Evolutionary conservation across 2,329 filamentous ascomycete species (phyloP).

Genomic region (Ceratocystis albifundus): DNA sequence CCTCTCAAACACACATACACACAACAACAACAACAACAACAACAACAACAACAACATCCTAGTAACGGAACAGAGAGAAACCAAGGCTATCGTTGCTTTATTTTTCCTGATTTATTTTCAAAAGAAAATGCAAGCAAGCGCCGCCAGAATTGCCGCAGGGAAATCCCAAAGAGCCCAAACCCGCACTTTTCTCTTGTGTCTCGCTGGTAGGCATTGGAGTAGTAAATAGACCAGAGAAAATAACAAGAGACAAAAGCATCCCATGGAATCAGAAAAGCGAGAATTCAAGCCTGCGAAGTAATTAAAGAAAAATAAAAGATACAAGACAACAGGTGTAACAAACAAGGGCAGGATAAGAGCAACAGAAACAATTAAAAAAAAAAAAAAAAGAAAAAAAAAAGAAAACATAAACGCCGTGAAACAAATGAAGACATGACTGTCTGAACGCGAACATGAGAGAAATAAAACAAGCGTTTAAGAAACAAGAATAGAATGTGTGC

Average conservation of each 20-base stretch:
- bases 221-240: not conserved
- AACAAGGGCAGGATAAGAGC: not conserved
- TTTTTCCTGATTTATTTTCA: not conserved
- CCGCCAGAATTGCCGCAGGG: not conserved
- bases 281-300: not conserved
- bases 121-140: not conserved
- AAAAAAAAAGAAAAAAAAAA: not conserved
- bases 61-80: not conserved
- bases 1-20: not conserved
- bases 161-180: not conserved
- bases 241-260: not conserved
- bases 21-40: no score
- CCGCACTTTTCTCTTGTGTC: not conserved
- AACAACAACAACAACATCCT: no score
- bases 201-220: not conserved
- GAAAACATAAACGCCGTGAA: conserved; percentile 1
- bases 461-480: not conserved
- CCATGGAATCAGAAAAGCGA: not conserved
- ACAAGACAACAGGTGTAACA: not conserved
- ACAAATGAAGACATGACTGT: conserved; percentile 1
- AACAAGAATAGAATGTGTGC: not conserved
- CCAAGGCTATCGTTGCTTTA: no score
- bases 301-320: not conserved
- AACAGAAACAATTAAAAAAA: not conserved
- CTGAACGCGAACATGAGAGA: not conserved